Conservation (phyloP, 78 protist species). For the Tieghemostelium lacteum region DNA sequence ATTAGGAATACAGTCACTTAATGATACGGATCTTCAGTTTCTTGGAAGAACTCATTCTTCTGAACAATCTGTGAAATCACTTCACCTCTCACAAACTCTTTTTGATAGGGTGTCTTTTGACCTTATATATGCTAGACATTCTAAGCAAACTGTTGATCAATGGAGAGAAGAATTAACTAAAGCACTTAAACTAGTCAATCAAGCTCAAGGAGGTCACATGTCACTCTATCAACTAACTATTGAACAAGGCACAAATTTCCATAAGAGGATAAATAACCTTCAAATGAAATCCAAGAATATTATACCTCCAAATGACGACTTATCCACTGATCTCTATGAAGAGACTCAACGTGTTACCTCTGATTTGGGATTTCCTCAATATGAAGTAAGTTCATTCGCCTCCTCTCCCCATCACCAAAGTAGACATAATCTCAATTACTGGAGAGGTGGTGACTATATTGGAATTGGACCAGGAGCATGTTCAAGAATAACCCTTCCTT, state of each 20-base stretch:
- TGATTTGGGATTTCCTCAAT: constrained; percentile 21
- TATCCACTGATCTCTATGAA: constrained; percentile 22
- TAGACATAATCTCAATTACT: constrained; percentile 72
- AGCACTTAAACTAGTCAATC: background rate
- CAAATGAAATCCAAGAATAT: background rate
- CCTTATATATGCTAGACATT: constrained; percentile 61
- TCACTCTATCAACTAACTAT: constrained; percentile 42
- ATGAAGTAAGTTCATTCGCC: constrained; percentile 55
- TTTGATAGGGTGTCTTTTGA: constrained; percentile 70
- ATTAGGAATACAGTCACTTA: constrained; percentile 72
- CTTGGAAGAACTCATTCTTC: constrained; percentile 62
- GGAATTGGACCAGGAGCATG: constrained; percentile 85
- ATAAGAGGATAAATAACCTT: constrained; percentile 26
- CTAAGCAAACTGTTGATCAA: constrained; percentile 2
- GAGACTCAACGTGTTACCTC: background rate
- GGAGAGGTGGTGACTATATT: constrained; percentile 83
- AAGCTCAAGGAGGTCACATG: constrained; percentile 36
- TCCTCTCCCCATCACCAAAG: background rate
- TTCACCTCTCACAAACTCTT: background rate
- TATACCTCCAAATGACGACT: constrained; percentile 21
- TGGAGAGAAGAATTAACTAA: constrained; percentile 56
- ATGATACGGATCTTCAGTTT: constrained; percentile 28
- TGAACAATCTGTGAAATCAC: constrained; percentile 16
- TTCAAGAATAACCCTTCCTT: constrained; percentile 28
- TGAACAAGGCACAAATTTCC: constrained; percentile 76